Base-by-base conservation (phyloP, 2,329 filamentous ascomycete genomes). In the Rhinocladiella mackenziei region DNA sequence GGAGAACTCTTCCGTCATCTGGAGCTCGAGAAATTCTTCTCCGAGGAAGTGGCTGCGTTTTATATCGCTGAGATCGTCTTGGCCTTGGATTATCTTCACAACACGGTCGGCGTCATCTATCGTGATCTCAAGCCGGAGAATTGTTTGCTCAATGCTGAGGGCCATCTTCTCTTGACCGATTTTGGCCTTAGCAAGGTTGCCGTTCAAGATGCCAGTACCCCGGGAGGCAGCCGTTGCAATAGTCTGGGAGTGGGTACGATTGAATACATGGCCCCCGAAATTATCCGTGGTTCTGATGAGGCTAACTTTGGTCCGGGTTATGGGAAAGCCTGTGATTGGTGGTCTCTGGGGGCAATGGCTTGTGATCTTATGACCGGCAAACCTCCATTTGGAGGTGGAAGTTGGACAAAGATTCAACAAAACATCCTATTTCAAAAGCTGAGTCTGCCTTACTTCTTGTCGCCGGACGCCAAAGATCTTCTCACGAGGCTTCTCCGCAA, bases 21-120 rank as follows among this genome's bases (percentile, higher is more conserved):
- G 18, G 87, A 83, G 47, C 84, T 88, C 55, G 89, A 97, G 65
- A 86, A 88, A 64, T 97, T 97, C 86, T 97, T 98, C 57, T 77
- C 84, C 10, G 91, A 97, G 67, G 76, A 86, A 11, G 84, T 84
- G 2, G 86, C 91, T 0, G 87, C 89, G 1, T 98, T 97, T 66
- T 98, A 98, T 75, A 94, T 97, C 86, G 94, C 89, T 0, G 89
- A 98, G 69, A 94, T 98, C 81, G 81, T 95, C 3, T 79, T 98
- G 17, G 94, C 92, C 20, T 78, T 98, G 34, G 87, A 91, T 26
- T 89, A 98, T 65, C 77, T 98, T 18, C 92, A 98, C 68, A 82
- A 86, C 56, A 89, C 84, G 52, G 80, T 97, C 15, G 91, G 92
- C 11, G 89, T 98, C 37, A 84, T 98, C 53, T 98, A 98, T 67